Evolutionary conservation across 805 yeast species (phyloP), one percentile per base, ranked within the genome.

Genomic region (Metschnikowia noctiluminum): DNA sequence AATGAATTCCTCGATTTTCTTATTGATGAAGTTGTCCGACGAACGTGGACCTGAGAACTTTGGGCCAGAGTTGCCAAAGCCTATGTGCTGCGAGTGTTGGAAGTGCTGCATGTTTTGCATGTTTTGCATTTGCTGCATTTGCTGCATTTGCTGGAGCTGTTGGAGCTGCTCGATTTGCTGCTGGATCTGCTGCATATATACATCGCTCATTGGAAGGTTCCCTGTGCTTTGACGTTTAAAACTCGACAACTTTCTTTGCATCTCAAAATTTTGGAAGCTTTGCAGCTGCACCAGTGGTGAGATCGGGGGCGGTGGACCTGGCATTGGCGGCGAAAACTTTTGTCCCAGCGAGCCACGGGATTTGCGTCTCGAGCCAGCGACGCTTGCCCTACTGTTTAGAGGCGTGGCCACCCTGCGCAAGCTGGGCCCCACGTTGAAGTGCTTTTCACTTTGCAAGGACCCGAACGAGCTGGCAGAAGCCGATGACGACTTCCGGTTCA

Each of bases 151-250:
- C 48, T 46, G 51, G 34, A 48, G 37, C 38, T 49, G 50, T 40
- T 46, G 55, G 21, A 50, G 48, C 46, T 87, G 69, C 52, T 83
- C 86, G 11, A 84, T 71, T 14, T 69, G 70, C 54, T 84, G 64
- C 34, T 83, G 63, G 36, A 73, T 66, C 9, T 72, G 76, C 53
- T 84, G 90, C 36, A 84, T 71, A 55, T 81, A 82, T 37, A 43
- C 40, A 27, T 42, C 46, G 32, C 43, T 52, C 55, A 52, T 45
- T 6, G 50, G 54, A 28, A 49, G 34, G n/a, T n/a, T 38, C 12
- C 46, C 43, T 13, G 51, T 53, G 42, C 55, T 51, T 15, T 53
- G 53, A 14, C 57, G 36, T 16, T 40, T 40, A 15, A 38, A 21
- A 15, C 14, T 27, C n/a, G 46, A 43, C 21, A 47, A 15, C 27